Conservation (phyloP, 768 basidiomycete genomes). For the Psilocybe cyanescens region DNA sequence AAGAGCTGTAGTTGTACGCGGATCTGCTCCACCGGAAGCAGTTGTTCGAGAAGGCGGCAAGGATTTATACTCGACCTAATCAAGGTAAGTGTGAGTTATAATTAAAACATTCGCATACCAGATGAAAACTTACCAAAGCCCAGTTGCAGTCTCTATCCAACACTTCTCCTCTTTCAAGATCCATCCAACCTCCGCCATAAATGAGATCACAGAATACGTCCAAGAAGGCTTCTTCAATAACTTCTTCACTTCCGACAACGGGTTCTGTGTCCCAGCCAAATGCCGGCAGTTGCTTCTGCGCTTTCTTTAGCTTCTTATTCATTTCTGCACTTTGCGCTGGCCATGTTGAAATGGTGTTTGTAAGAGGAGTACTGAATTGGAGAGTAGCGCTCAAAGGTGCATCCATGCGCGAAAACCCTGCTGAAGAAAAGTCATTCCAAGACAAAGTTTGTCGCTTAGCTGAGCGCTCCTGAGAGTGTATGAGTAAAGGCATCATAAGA, state of each 20-base stretch:
- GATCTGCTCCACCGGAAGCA: slow-evolving; percentile 51
- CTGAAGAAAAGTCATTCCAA: slow-evolving; percentile 87
- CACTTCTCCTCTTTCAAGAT: slow-evolving; percentile 71
- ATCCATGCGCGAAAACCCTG: slow-evolving; percentile 84
- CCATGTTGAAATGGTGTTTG: slow-evolving; percentile 65
- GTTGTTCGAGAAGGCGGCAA: slow-evolving; percentile 50
- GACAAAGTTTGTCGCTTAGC: slow-evolving; percentile 83
- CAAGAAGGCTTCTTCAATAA: slow-evolving; percentile 90
- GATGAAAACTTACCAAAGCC: slow-evolving; percentile 69
- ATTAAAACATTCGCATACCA: neutral
- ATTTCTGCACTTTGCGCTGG: slow-evolving; percentile 76
- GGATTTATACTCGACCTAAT: slow-evolving; percentile 87
- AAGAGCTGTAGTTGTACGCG: slow-evolving; percentile 71
- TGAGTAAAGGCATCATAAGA: slow-evolving; percentile 2
- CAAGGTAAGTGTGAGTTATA: neutral
- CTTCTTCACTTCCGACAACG: slow-evolving; percentile 73
- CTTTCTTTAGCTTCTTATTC: slow-evolving; percentile 80
- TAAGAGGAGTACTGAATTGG: slow-evolving; percentile 65
- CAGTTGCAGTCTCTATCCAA: slow-evolving; percentile 89
- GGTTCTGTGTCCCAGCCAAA: slow-evolving; percentile 96
- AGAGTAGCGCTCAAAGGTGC: slow-evolving; percentile 79
- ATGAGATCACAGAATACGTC: slow-evolving; percentile 85
- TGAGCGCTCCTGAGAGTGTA: slow-evolving; percentile 51
- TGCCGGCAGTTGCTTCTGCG: slow-evolving; percentile 76
- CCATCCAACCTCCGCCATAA: slow-evolving; percentile 86